Evolutionary conservation across 306 rosid genomes (phyloP).

Genomic region (Cicer arietinum): DNA sequence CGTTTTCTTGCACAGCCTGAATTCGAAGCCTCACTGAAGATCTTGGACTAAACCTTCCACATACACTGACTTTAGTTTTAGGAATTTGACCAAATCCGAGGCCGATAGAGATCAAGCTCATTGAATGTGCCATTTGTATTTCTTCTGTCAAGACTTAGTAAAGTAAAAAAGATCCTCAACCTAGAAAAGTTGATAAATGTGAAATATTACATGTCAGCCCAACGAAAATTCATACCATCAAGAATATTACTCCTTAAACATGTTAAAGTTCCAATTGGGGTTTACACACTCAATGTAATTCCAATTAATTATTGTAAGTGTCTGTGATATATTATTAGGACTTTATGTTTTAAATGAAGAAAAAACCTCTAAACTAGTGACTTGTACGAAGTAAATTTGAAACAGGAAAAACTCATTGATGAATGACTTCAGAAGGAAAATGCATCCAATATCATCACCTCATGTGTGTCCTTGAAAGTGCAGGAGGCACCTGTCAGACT

Average conservation of each 20-base stretch:
- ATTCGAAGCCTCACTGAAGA: slow-evolving; percentile 56
- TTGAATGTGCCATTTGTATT: slow-evolving; percentile 58
- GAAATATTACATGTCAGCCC: slow-evolving; percentile 27
- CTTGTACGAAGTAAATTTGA: neutral
- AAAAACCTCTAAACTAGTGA: neutral
- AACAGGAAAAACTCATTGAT: neutral
- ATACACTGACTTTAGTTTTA: slow-evolving; percentile 45
- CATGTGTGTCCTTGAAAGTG: too few species aligned
- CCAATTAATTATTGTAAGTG: neutral
- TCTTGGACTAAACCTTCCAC: slow-evolving; percentile 46
- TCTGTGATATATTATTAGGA: neutral
- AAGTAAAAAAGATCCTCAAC: slow-evolving; percentile 35
- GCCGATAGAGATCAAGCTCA: slow-evolving; percentile 56
- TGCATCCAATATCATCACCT: too few species aligned
- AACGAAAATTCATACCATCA: slow-evolving; percentile 31
- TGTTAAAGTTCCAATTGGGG: neutral
- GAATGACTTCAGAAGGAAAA: neutral
- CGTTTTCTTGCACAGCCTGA: slow-evolving; percentile 78
- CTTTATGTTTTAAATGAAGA: neutral
- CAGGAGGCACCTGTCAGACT: too few species aligned
- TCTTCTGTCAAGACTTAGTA: slow-evolving; percentile 36
- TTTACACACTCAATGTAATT: neutral
- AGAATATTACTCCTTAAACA: slow-evolving; percentile 4
- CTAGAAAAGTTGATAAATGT: slow-evolving; percentile 41
- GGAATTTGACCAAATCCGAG: slow-evolving; percentile 54